Evolutionary conservation across 495 filamentous ascomycete species (phyloP), one percentile per base, ranked within the genome.

Genomic region (Echria macrotheca): DNA sequence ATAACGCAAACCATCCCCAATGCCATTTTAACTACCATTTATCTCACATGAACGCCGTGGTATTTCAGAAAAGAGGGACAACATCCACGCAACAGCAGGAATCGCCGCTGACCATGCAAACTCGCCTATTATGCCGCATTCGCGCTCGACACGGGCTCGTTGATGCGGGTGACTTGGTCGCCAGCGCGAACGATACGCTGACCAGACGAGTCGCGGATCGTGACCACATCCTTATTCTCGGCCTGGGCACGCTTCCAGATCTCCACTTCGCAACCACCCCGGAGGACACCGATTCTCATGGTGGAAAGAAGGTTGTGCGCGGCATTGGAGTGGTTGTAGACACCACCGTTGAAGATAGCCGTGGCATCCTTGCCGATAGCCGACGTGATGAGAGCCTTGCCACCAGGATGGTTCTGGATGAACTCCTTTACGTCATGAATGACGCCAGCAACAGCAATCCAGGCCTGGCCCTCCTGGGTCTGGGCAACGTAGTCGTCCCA

Each of bases 321-420:
- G 46, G 87, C 93, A 71, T 98, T 98, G 59, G 86, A 91, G 78
- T 98, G 93, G 66, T 89, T 86, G 76, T 98, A 98, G 50, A 98
- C 86, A 72, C 93, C 93, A 54, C 93, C 93, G 76, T 98, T 98
- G 83, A 98, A 98, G 76, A 96, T 94, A 61, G 91, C 90, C 10
- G 93, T 96, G 46, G 93, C 93, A 59, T 98, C 93, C 77, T 98
- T 98, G 71, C 93, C 93, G 36, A 98, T 81, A 38, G 85, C 91
- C 17, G 86, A 89, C 52, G 71, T 82, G 78, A 98, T 96, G 72
- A 98, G 84, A 40, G 89, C 86, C 77, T 91, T 91, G 64, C 93
- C 93, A 78, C 93, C 93, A 21, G 93, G 93, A 73, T 98, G 93
- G 60, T 94, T 87, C 69, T 90, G 87, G 76, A 96, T 90, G 76